These are phyloP conservation scores for Aspergillus unguis DNA, from an alignment of 2,329 filamentous ascomycete species.

Conservation along the genomic window DNA sequence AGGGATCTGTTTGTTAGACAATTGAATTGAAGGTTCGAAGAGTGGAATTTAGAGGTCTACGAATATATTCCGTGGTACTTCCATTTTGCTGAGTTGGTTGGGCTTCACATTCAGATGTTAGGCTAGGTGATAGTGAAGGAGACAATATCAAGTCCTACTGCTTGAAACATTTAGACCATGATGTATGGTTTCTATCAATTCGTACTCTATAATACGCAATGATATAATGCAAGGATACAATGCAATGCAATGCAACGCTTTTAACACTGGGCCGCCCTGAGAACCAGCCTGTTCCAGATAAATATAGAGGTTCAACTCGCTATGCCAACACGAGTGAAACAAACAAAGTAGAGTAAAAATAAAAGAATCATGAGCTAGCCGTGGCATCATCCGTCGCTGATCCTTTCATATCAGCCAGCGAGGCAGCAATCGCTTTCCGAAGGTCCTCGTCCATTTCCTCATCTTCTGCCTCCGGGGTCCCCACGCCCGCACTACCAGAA, in stretches of 20 bases:
- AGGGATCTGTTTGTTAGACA: conserved; percentile 32
- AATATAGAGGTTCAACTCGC: neutral
- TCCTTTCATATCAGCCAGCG: neutral
- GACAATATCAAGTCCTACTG: too few species aligned
- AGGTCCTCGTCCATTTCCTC: neutral
- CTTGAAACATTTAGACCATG: too few species aligned
- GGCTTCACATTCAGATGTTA: too few species aligned
- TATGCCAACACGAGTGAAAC: neutral
- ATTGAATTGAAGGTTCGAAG: neutral
- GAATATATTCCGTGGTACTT: too few species aligned
- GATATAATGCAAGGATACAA: too few species aligned
- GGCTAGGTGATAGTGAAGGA: too few species aligned
- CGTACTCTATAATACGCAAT: too few species aligned
- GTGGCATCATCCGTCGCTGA: neutral
- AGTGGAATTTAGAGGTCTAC: neutral
- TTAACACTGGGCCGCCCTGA: too few species aligned
- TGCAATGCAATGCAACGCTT: too few species aligned
- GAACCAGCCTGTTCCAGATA: too few species aligned
- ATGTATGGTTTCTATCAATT: too few species aligned
- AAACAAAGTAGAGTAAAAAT: neutral
- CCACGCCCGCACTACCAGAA: neutral
- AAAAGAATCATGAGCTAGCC: neutral
- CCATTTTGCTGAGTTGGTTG: too few species aligned
- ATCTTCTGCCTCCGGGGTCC: neutral
- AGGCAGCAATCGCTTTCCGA: neutral